Evolutionary conservation across 2,329 filamentous ascomycete genomes (phyloP).

Genomic region (Blastomyces silverae): DNA sequence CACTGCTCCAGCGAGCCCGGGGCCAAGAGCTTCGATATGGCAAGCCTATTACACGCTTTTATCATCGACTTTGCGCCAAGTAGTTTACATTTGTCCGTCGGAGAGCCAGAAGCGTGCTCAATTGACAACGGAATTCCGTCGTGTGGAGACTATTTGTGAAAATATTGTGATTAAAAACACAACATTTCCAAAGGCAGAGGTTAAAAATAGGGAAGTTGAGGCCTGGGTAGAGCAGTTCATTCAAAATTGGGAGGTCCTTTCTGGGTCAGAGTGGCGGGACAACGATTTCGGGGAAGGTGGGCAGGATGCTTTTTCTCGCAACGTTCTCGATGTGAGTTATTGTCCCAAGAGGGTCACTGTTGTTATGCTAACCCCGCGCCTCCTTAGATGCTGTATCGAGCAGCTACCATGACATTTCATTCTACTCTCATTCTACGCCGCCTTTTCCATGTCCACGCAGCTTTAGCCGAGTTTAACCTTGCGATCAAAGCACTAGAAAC

Average conservation of each 20-base stretch:
- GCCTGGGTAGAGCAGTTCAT: conserved; percentile 72
- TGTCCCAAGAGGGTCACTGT: neutral
- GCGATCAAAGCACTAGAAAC: conserved; percentile 87
- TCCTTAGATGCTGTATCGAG: conserved; percentile 69
- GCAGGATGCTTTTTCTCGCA: conserved; percentile 64
- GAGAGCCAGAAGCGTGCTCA: conserved; percentile 49
- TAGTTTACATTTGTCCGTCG: conserved; percentile 22
- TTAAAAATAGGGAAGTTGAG: conserved; percentile 73
- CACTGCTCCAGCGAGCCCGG: conserved; percentile 23
- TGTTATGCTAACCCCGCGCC: conserved; percentile 7
- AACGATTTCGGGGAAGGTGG: conserved; percentile 75
- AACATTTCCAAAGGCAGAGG: conserved; percentile 74
- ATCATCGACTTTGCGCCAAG: conserved; percentile 63
- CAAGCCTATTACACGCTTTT: conserved; percentile 74
- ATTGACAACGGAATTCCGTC: conserved; percentile 69
- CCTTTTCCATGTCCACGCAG: conserved; percentile 79
- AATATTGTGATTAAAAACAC: conserved; percentile 69
- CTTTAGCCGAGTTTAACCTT: conserved; percentile 84
- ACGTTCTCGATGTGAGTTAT: conserved; percentile 59
- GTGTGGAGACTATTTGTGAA: conserved; percentile 73
- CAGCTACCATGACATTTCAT: conserved; percentile 89
- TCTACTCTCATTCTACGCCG: conserved; percentile 81
- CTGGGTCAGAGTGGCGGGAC: conserved; percentile 72
- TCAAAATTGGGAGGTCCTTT: conserved; percentile 76
- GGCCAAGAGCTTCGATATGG: conserved; percentile 57